phyloP scores from a whole-genome alignment of 2,329 filamentous ascomycete species.

The Microdochium paspali region DNA sequence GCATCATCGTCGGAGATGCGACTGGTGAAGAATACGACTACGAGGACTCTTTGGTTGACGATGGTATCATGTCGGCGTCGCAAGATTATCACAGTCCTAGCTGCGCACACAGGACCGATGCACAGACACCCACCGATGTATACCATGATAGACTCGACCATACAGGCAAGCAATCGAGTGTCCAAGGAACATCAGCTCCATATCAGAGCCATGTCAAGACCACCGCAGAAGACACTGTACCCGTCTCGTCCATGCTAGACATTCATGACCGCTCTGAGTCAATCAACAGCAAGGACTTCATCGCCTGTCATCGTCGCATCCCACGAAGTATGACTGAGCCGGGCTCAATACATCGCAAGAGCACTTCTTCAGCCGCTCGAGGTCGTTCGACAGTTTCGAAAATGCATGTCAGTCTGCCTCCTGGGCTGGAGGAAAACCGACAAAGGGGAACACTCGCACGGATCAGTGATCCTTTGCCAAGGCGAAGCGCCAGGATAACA shows the following conservation, averaged over 20 bases:
- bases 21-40: constrained; percentile 7
- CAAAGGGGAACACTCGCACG: background rate
- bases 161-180: too few relatives aligned
- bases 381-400: background rate
- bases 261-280: too few relatives aligned
- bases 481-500: too few relatives aligned
- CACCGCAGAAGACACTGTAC: too few relatives aligned
- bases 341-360: background rate
- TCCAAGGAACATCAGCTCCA: too few relatives aligned
- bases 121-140: too few relatives aligned
- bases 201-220: too few relatives aligned
- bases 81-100: background rate
- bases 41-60: background rate
- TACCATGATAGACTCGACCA: too few relatives aligned
- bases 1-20: constrained; percentile 18
- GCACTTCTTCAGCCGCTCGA: background rate
- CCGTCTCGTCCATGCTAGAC: too few relatives aligned
- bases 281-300: background rate
- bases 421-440: background rate
- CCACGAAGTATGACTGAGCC: background rate
- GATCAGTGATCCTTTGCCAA: constrained; percentile 11
- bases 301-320: background rate
- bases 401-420: background rate
- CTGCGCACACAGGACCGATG: too few relatives aligned
- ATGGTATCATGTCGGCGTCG: background rate